phyloP scores from a whole-genome alignment of 192 early-diverging fungal species.

The Backusella morwellensis region DNA sequence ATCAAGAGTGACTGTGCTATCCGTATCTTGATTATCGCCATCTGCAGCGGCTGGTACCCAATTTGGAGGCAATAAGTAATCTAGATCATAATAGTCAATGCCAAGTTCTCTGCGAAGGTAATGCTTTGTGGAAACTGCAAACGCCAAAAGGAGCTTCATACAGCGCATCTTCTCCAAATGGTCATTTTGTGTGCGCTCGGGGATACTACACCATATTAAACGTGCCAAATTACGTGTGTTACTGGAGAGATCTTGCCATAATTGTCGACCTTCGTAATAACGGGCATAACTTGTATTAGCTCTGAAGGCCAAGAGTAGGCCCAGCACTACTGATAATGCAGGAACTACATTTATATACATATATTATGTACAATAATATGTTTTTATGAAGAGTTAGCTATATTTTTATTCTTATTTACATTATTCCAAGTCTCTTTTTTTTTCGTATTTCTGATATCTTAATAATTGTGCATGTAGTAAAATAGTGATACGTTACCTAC shows the following conservation, averaged over 20 bases:
- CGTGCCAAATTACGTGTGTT: conserved; percentile 70
- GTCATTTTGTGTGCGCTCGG: conserved; percentile 43
- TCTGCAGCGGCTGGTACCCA: conserved; percentile 43
- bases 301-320: conserved; percentile 80
- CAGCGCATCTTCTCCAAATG: conserved; percentile 54
- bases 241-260: conserved; percentile 62
- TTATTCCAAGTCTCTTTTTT: neutral
- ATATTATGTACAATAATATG: neutral
- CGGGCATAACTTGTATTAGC: conserved; percentile 75
- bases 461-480: neutral
- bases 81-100: conserved; percentile 55
- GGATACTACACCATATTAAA: conserved; percentile 64
- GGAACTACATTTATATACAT: conserved; percentile 15
- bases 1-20: conserved; percentile 9
- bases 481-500: conserved; percentile 18
- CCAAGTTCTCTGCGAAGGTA: conserved; percentile 62
- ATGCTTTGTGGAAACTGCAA: conserved; percentile 54
- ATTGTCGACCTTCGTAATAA: conserved; percentile 78
- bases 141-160: conserved; percentile 56
- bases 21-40: conserved; percentile 32
- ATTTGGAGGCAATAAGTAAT: conserved; percentile 54
- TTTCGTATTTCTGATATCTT: neutral
- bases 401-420: neutral
- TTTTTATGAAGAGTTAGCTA: neutral
- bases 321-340: conserved; percentile 46